Evolutionary conservation across 257 asterid species (phyloP), one percentile per base, ranked within the genome.

Genomic region (Nyctanthes arbortristis): DNA sequence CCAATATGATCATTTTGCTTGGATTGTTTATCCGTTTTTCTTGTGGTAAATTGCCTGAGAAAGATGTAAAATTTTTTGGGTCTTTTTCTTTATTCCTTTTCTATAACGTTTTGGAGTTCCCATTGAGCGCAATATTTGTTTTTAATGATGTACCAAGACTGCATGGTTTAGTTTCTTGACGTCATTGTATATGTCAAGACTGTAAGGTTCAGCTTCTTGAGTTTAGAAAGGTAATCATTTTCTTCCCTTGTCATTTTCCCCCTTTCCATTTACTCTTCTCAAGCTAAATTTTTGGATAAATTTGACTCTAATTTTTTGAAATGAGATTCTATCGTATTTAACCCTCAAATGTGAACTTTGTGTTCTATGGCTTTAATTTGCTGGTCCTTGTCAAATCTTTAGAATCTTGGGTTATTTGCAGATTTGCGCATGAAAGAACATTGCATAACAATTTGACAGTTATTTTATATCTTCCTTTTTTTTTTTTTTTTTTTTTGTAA

Each of bases 71-170:
- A 69, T n/a, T n/a, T n/a, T 45, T 49, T 66, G 68, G 3, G 27
- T 12, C 25, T 40, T n/a, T 60, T 11, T 10, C 0, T 30, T n/a
- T 31, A 57, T 32, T 13, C 0, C 3, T 35, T 52, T 52, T 52
- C 24, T 8, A 22, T 52, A 52, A 52, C 9, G n/a, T n/a, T 24
- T 22, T 52, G 60, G 75, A 72, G 77, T 33, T 73, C 61, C 31
- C 27, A 10, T 61, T 10, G 47, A 36, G 68, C 39, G 58, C 63
- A 12, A 62, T 27, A n/a, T 4, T 14, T 65, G 61, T 9, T 20
- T 20, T 52, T 52, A 8, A 52, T 52, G 59, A 45, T 22, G 30
- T 52, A 52, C 24, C 13, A 10, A 52, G 59, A 52, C 59, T 52
- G 29, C 24, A 22, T 20, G 59, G 31, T 52, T 24, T 52, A 22